Percentiles rank a stretch among this genome's conserved stretches.
phyloP scores from a whole-genome alignment of 1,284 basidiomycete genomes.

The Puccinia horiana region DNA sequence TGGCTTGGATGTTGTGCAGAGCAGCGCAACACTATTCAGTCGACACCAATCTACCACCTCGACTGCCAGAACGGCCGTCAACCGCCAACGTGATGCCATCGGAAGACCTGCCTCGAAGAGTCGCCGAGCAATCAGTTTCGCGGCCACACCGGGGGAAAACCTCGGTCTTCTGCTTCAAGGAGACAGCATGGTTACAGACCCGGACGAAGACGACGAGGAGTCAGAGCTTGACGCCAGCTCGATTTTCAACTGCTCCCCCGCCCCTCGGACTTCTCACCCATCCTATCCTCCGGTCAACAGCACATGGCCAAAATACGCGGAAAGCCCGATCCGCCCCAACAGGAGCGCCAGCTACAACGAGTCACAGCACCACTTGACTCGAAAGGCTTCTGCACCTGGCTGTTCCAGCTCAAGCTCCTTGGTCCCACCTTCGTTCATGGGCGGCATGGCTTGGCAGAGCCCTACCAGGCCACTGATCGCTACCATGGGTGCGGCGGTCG shows the following conservation, averaged over 20 bases:
- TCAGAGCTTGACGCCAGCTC: slow-evolving; percentile 37
- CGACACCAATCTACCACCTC: slow-evolving; percentile 21
- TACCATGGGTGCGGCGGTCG: slow-evolving; percentile 2
- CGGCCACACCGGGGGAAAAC: not conserved
- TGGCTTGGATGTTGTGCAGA: slow-evolving; percentile 36
- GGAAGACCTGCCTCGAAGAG: slow-evolving; percentile 44
- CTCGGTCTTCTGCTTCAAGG: not conserved
- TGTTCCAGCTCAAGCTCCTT: slow-evolving; percentile 6
- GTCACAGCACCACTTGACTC: not conserved
- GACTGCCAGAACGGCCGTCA: not conserved
- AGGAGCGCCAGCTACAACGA: not conserved
- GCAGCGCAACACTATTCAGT: slow-evolving; percentile 42
- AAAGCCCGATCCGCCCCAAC: not conserved
- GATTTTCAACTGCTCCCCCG: slow-evolving; percentile 40
- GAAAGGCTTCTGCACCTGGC: not conserved
- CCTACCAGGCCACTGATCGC: not conserved
- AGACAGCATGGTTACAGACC: slow-evolving; percentile 5
- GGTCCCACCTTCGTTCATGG: slow-evolving; percentile 1
- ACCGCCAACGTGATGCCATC: slow-evolving; percentile 31
- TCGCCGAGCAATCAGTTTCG: slow-evolving; percentile 44
- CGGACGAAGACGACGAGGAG: slow-evolving; percentile 44
- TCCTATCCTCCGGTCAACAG: not conserved
- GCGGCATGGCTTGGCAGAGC: not conserved
- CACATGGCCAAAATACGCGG: slow-evolving; percentile 38
- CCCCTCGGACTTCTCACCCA: slow-evolving; percentile 3